phyloP scores from a whole-genome alignment of 768 basidiomycete species.

The Kwoniella heveanensis region DNA sequence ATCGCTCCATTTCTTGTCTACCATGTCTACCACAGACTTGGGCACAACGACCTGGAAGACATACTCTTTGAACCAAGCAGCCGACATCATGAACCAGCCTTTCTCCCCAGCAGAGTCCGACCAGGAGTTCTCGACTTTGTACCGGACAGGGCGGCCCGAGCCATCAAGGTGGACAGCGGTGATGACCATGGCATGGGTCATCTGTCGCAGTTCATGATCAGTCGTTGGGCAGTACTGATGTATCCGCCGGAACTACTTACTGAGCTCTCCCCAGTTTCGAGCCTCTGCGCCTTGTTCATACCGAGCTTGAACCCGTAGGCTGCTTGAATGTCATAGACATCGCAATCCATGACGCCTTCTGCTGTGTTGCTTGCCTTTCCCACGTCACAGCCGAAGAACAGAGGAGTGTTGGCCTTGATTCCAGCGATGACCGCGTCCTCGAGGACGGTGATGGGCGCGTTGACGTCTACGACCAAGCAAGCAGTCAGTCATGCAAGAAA shows the following conservation, averaged over 20 bases:
- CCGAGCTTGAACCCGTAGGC: constrained; percentile 80
- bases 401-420: constrained; percentile 82
- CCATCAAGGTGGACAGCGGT: constrained; percentile 84
- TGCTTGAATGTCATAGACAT: constrained; percentile 79
- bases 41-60: constrained; percentile 93
- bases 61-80: constrained; percentile 82
- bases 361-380: constrained; percentile 75
- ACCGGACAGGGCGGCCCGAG: constrained; percentile 75
- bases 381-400: constrained; percentile 97
- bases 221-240: too few relatives aligned
- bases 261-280: constrained; percentile 74
- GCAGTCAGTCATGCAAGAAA: too few relatives aligned
- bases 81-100: constrained; percentile 90
- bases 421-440: constrained; percentile 80
- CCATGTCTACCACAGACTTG: constrained; percentile 73
- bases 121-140: constrained; percentile 98
- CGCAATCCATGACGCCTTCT: constrained; percentile 82
- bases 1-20: constrained; percentile 76
- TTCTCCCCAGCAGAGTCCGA: constrained; percentile 73
- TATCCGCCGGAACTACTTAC: too few relatives aligned
- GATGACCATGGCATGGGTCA: constrained; percentile 92
- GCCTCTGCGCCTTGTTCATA: constrained; percentile 80
- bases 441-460: constrained; percentile 77
- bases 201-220: too few relatives aligned
- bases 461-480: constrained; percentile 70